Percentiles rank a stretch among this genome's conserved stretches.
These are phyloP conservation scores for Schizochytrium sp. DNA, from an alignment of 108 stramenopile genomes.

Conservation along the genomic window DNA sequence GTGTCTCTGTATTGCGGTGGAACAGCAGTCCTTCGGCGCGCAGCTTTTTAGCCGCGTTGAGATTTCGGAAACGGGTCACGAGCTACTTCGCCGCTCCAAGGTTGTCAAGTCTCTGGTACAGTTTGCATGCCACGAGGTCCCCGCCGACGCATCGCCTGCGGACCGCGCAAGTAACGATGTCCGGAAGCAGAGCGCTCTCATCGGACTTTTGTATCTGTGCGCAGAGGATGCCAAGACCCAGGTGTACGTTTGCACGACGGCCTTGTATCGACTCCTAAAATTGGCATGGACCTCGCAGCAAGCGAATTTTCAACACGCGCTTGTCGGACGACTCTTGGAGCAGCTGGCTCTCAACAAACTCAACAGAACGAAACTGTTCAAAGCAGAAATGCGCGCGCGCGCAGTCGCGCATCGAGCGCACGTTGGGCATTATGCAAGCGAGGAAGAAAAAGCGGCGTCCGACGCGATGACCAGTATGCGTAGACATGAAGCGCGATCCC, in stretches of 20 bases:
- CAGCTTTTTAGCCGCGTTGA: neutral
- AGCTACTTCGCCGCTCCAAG: neutral
- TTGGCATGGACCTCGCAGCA: neutral
- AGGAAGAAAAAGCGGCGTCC: no score
- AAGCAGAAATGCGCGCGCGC: constrained; percentile 9
- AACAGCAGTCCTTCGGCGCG: neutral
- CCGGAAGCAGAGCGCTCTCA: neutral
- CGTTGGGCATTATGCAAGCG: no score
- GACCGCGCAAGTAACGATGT: neutral
- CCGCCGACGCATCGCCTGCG: neutral
- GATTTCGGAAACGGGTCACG: neutral
- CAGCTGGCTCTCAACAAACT: neutral
- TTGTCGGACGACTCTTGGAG: neutral
- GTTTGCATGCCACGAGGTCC: neutral
- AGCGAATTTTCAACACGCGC: neutral
- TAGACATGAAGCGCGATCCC: no score
- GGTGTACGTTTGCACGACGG: neutral
- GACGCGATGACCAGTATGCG: no score
- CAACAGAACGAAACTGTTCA: neutral
- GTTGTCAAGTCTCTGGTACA: neutral
- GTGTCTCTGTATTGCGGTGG: neutral
- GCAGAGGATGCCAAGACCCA: constrained; percentile 4
- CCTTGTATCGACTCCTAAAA: neutral
- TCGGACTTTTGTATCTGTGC: neutral
- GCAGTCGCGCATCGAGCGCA: neutral